Conservation (phyloP, 148 eudicot genomes). For the Rhododendron molle region DNA sequence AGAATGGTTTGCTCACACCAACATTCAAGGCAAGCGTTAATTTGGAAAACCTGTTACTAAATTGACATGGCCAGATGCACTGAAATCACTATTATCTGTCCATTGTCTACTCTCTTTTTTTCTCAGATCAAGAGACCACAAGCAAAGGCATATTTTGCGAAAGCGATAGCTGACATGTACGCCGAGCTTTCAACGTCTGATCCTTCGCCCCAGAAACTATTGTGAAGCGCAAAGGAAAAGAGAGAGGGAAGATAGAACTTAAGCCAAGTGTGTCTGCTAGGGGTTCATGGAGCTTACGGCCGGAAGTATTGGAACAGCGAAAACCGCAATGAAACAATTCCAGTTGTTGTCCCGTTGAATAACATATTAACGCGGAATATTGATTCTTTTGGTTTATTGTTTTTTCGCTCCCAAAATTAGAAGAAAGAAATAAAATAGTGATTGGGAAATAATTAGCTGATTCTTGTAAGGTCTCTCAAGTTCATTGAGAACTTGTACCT, state of each 20-base stretch:
- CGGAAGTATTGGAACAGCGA: background rate
- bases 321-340: background rate
- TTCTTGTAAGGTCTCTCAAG: background rate
- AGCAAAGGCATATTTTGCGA: conserved; percentile 69
- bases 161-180: conserved; percentile 67
- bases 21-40: conserved; percentile 67
- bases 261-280: background rate
- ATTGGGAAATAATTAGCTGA: background rate
- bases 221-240: conserved; percentile 16
- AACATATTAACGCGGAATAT: background rate
- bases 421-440: background rate
- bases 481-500: background rate
- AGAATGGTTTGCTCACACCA: conserved; percentile 91
- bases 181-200: conserved; percentile 40
- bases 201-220: conserved; percentile 26
- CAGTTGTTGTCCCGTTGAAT: too few species aligned
- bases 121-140: conserved; percentile 75
- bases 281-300: background rate
- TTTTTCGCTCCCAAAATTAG: background rate
- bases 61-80: background rate
- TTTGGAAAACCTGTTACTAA: background rate
- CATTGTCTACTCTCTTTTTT: conserved; percentile 1
- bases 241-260: background rate
- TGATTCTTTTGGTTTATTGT: background rate
- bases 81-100: background rate